Conservation (phyloP, 306 rosid genomes). For the Cucurbita moschata region DNA sequence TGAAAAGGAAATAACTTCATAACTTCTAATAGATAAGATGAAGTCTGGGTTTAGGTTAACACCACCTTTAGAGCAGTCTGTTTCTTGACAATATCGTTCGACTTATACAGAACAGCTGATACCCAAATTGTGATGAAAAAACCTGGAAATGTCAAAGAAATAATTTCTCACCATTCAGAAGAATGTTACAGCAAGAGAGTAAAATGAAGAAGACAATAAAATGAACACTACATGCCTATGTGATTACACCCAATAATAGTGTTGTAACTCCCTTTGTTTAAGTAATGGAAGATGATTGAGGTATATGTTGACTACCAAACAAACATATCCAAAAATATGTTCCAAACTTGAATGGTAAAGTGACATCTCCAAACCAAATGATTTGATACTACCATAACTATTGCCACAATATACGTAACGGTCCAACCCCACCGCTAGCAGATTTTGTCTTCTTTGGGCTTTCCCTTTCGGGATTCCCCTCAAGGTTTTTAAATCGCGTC, state of each 20-base stretch:
- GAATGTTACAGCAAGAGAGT: background rate
- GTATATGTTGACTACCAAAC: background rate
- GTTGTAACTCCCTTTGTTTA: background rate
- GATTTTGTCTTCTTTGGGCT: too few species aligned
- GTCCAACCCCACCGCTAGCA: too few species aligned
- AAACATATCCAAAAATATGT: background rate
- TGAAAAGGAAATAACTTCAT: background rate
- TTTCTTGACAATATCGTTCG: slow-evolving; percentile 71
- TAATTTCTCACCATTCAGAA: background rate
- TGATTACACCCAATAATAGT: background rate
- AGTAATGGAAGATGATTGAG: background rate
- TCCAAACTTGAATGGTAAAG: background rate
- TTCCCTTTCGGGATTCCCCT: too few species aligned
- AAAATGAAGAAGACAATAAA: background rate
- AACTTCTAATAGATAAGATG: background rate
- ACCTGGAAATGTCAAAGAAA: slow-evolving; percentile 39
- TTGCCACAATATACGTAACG: background rate
- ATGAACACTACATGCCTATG: background rate
- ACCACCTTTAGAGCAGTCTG: slow-evolving; percentile 90
- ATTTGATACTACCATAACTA: background rate
- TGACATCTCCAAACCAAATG: slow-evolving; percentile 4
- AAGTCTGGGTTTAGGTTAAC: background rate
- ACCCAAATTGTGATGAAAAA: slow-evolving; percentile 70
- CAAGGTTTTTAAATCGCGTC: too few species aligned
- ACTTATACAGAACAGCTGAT: slow-evolving; percentile 77